Percentiles rank a stretch among this genome's conserved stretches.
Evolutionary conservation across 2,329 filamentous ascomycete genomes (phyloP).

Genomic region (Colletotrichum tofieldiae): DNA sequence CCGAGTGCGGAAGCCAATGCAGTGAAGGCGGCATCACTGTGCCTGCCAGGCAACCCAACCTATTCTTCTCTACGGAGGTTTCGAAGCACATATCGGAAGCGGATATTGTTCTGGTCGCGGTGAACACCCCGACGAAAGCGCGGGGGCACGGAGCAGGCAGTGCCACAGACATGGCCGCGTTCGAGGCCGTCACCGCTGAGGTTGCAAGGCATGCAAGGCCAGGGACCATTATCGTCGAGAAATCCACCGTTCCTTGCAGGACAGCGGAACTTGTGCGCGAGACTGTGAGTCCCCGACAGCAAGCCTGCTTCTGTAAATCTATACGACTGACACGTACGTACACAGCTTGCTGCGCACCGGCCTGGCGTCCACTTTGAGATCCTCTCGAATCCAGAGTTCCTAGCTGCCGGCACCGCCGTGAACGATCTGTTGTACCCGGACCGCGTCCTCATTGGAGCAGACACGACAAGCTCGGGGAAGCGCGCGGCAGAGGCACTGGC

Average conservation of each 20-base stretch:
- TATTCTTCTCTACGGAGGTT: conserved; percentile 84
- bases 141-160: conserved; percentile 78
- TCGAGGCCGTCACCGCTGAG: conserved; percentile 78
- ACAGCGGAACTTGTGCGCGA: conserved; percentile 79
- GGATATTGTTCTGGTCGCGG: conserved; percentile 81
- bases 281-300: conserved; percentile 66
- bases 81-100: conserved; percentile 74
- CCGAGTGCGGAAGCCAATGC: conserved; percentile 52
- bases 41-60: conserved; percentile 70
- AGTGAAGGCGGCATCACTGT: conserved; percentile 51
- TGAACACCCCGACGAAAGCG: conserved; percentile 85
- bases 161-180: conserved; percentile 80
- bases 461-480: conserved; percentile 71
- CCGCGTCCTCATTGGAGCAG: conserved; percentile 81
- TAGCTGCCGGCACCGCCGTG: conserved; percentile 84
- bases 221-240: conserved; percentile 84
- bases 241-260: conserved; percentile 84
- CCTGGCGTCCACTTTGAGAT: conserved; percentile 80
- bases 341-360: conserved; percentile 69
- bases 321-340: background rate
- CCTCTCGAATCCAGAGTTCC: conserved; percentile 86
- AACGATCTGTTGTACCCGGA: conserved; percentile 79
- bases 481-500: conserved; percentile 75
- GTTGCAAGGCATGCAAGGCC: conserved; percentile 78
- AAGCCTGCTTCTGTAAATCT: background rate